Percentiles rank a stretch among this genome's conserved stretches.
Evolutionary conservation across 2,329 filamentous ascomycete genomes (phyloP).

Genomic region (Pseudogymnoascus sp.): DNA sequence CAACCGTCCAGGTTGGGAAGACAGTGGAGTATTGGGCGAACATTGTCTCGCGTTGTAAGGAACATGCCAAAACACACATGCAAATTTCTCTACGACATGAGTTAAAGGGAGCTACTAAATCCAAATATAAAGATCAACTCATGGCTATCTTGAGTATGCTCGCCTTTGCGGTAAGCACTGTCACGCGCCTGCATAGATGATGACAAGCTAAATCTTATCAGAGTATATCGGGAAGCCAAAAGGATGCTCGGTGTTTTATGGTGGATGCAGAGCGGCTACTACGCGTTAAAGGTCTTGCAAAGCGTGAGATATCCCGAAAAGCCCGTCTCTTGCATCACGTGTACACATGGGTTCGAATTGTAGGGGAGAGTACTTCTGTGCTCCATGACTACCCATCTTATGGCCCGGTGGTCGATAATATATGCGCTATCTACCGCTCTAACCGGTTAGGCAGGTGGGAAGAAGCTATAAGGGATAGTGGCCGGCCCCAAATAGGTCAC

Average conservation of each 20-base stretch:
- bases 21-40: background rate
- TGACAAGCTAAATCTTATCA: background rate
- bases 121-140: slow-evolving; percentile 34
- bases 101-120: slow-evolving; percentile 19
- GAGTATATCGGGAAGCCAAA: slow-evolving; percentile 19
- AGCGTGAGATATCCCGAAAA: slow-evolving; percentile 32
- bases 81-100: slow-evolving; percentile 17
- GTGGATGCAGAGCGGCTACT: slow-evolving; percentile 32
- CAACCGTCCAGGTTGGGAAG: slow-evolving; percentile 13
- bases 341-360: slow-evolving; percentile 33
- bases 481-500: slow-evolving; percentile 22
- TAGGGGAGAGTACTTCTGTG: slow-evolving; percentile 31
- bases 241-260: slow-evolving; percentile 30
- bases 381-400: slow-evolving; percentile 20
- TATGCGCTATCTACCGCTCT: slow-evolving; percentile 20
- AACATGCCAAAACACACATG: slow-evolving; percentile 28
- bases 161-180: slow-evolving; percentile 27
- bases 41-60: slow-evolving; percentile 18
- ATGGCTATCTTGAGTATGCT: slow-evolving; percentile 30
- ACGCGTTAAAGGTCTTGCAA: slow-evolving; percentile 30
- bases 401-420: slow-evolving; percentile 15
- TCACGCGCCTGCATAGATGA: background rate
- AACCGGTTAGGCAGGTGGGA: background rate
- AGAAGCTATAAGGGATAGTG: slow-evolving; percentile 14
- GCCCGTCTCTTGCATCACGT: slow-evolving; percentile 34